Evolutionary conservation across 805 yeast genomes (phyloP).

Genomic region (Kodamaea nitidulidarum): DNA sequence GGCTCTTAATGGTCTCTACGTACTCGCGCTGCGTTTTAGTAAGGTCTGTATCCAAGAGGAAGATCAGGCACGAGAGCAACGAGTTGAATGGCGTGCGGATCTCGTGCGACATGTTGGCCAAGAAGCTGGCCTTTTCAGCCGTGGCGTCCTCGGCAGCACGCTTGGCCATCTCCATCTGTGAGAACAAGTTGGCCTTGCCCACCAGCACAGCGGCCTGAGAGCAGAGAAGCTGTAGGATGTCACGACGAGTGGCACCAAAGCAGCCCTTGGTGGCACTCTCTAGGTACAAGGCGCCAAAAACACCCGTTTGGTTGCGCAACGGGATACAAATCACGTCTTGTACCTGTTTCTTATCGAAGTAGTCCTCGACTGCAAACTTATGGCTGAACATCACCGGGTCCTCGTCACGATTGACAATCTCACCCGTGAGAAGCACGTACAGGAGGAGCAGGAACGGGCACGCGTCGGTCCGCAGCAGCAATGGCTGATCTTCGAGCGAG

Average conservation of each 20-base stretch:
- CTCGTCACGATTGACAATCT: conserved; percentile 31
- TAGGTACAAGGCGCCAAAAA: conserved; percentile 44
- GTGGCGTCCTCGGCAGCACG: conserved; percentile 49
- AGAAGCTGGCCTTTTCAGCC: conserved; percentile 50
- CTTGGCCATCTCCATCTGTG: conserved; percentile 43
- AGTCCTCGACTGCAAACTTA: conserved; percentile 36
- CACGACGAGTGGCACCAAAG: conserved; percentile 33
- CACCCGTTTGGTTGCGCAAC: conserved; percentile 37
- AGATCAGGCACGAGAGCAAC: conserved; percentile 44
- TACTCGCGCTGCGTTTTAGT: conserved; percentile 44
- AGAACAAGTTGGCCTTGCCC: conserved; percentile 43
- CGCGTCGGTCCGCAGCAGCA: conserved; percentile 36
- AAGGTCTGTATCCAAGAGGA: conserved; percentile 46
- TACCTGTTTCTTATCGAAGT: conserved; percentile 32
- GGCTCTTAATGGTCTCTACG: conserved; percentile 48
- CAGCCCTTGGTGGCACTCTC: conserved; percentile 22
- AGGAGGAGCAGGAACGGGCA: conserved; percentile 41
- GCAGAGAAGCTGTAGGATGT: conserved; percentile 40
- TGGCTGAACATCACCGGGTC: conserved; percentile 31
- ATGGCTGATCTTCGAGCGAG: conserved; percentile 28
- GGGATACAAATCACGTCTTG: conserved; percentile 44
- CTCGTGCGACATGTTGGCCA: conserved; percentile 55
- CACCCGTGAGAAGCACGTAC: conserved; percentile 36
- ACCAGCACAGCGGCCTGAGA: conserved; percentile 52
- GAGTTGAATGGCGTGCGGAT: conserved; percentile 55